Evolutionary conservation across 768 basidiomycete species (phyloP).

Genomic region (Boletus subparvulus): DNA sequence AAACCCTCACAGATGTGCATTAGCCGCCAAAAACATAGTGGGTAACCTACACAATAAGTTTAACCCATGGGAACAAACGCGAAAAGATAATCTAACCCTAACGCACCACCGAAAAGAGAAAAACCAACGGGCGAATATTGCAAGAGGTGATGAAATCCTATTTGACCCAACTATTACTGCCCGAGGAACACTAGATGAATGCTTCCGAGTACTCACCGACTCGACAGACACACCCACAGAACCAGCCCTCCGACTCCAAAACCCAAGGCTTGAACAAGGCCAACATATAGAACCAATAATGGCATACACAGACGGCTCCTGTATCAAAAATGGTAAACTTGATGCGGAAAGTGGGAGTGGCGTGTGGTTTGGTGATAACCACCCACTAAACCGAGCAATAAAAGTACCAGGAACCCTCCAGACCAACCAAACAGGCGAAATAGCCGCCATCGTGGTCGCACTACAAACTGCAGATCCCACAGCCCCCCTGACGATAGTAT

Average conservation of each 20-base stretch:
- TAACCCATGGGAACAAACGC: no score
- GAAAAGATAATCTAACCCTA: not conserved
- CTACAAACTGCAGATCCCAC: not conserved
- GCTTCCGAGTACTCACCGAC: not conserved
- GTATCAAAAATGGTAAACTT: slow-evolving; percentile 16
- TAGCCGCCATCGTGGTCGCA: not conserved
- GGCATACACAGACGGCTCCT: slow-evolving; percentile 27
- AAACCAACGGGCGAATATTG: not conserved
- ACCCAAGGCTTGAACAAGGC: no score
- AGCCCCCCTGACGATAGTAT: not conserved
- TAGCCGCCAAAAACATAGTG: no score
- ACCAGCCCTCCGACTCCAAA: no score
- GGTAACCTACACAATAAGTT: no score
- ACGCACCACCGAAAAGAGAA: slow-evolving; percentile 2
- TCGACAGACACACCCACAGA: no score
- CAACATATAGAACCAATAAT: no score
- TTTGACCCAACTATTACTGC: not conserved
- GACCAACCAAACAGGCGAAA: slow-evolving; percentile 14
- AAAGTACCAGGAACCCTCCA: not conserved
- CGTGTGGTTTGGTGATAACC: not conserved
- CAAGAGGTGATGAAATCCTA: not conserved
- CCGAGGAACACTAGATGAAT: not conserved
- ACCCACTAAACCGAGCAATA: not conserved
- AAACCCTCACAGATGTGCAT: no score
- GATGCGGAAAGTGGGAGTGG: slow-evolving; percentile 21